Evolutionary conservation across 2,329 filamentous ascomycete genomes (phyloP), one percentile per base, ranked within the genome.

Genomic region (Colletotrichum filicis): DNA sequence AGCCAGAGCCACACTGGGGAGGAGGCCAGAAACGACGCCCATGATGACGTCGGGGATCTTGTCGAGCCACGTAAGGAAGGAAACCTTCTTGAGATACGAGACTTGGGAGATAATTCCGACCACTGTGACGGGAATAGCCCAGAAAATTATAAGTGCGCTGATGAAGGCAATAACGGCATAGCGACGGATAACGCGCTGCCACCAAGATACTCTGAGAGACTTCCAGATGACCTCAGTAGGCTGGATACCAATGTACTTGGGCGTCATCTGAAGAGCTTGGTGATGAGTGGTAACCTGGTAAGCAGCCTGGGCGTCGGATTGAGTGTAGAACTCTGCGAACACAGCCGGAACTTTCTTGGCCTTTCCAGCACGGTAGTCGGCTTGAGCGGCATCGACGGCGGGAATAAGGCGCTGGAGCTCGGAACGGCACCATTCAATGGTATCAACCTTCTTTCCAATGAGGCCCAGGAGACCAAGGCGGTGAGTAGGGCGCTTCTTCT

Each of bases 21-120:
- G 83, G 65, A 98, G 90, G 77, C 95, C 95, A 42, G 94, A 94
- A 65, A 99, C 89, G 26, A 98, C 90, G 79, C 95, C 96, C 79
- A 94, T 86, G 74, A 98, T 91, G n/a, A 85, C 77, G 0, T 73
- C 72, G 0, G 97, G 97, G 5, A 97, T 87, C 32, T 91, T 82
- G 65, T 92, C 85, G 77, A 98, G 90, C 86, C 94, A 97, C 0
- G 78, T 78, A 68, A 97, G 86, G 86, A 92, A 98, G 5, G 85
- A 87, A 32, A 95, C 85, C 19, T 83, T 86, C 74, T 90, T 83
- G 2, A 98, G 84, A 73, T 89, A 92, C 71, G 90, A 88, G 77
- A 99, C 89, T 82, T 98, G 98, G 71, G 95, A 97, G 78, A 98
- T 92, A 37, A 92, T 85, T 81, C 95, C 95, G 57, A 98, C 95